Percentiles rank a stretch among this genome's conserved stretches.
Conservation (phyloP, 441 rosid species). For the Macaranga tanarius region DNA sequence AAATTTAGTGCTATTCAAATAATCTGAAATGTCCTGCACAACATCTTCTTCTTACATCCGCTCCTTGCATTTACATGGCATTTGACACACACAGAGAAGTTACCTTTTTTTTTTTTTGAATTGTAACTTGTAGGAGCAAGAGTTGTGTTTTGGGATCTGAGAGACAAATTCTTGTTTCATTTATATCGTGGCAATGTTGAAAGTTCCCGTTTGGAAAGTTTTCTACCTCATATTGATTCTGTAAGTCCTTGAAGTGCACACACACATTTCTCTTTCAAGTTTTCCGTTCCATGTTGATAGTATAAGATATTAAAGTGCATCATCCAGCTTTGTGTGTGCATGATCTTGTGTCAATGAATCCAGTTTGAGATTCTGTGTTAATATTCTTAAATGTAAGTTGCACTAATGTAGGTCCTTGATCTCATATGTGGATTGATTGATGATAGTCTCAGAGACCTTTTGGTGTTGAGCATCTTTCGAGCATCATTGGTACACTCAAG, state of each 20-base stretch:
- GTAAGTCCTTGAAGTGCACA: conserved; percentile 44
- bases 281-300: not conserved
- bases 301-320: not conserved
- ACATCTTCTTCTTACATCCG: not conserved
- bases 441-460: conserved; percentile 72
- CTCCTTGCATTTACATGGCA: conserved; percentile 6
- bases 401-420: conserved; percentile 68
- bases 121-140: conserved; percentile 60
- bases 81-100: conserved; percentile 19
- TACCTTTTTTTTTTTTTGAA: conserved; percentile 12
- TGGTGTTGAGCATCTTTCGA: conserved; percentile 77
- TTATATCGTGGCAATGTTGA: conserved; percentile 76
- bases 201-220: conserved; percentile 74
- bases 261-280: conserved; percentile 9
- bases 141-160: conserved; percentile 89
- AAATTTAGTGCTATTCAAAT: not conserved
- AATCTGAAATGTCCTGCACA: not conserved
- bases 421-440: conserved; percentile 77
- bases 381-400: conserved; percentile 27
- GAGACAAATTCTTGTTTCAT: conserved; percentile 66
- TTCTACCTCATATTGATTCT: conserved; percentile 72
- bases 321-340: not conserved
- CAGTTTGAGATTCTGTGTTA: conserved; percentile 20
- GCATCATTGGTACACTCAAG: conserved; percentile 56
- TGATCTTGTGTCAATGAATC: not conserved